phyloP scores from a whole-genome alignment of 305 asterid species.

The Lippia alba region DNA sequence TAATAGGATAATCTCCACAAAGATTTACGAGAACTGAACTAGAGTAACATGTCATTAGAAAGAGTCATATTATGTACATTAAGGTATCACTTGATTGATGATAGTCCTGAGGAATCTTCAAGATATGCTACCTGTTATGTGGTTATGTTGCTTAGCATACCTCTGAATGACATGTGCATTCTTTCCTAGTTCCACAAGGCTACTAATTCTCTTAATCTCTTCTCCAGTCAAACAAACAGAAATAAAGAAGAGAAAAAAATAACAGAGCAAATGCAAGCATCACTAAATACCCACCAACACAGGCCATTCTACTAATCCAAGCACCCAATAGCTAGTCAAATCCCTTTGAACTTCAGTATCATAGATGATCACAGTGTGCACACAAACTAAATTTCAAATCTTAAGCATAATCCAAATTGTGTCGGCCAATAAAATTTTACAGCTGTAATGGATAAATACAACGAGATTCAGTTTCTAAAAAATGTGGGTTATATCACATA shows the following conservation, averaged over 20 bases:
- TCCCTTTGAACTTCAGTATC: constrained; percentile 11
- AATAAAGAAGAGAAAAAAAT: no score
- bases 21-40: neutral
- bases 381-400: neutral
- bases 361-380: constrained; percentile 5
- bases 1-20: neutral
- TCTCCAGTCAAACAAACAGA: neutral
- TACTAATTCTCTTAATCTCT: constrained; percentile 3
- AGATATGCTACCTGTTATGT: constrained; percentile 9
- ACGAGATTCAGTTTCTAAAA: constrained; percentile 22
- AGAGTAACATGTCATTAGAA: neutral
- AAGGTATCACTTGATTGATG: neutral
- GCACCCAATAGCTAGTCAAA: constrained; percentile 16
- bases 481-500: constrained; percentile 46
- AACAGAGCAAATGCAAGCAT: no score
- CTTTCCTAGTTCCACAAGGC: neutral
- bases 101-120: neutral
- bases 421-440: constrained; percentile 2
- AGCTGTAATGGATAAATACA: neutral
- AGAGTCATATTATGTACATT: neutral
- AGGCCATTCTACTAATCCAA: constrained; percentile 20
- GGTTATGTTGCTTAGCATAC: constrained; percentile 2
- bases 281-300: constrained; percentile 7
- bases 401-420: neutral
- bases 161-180: neutral